A percentile compares a stretch with the other conserved stretches of the same genome.
Conservation (phyloP, 305 asterid species). For the Fraxinus platypoda region DNA sequence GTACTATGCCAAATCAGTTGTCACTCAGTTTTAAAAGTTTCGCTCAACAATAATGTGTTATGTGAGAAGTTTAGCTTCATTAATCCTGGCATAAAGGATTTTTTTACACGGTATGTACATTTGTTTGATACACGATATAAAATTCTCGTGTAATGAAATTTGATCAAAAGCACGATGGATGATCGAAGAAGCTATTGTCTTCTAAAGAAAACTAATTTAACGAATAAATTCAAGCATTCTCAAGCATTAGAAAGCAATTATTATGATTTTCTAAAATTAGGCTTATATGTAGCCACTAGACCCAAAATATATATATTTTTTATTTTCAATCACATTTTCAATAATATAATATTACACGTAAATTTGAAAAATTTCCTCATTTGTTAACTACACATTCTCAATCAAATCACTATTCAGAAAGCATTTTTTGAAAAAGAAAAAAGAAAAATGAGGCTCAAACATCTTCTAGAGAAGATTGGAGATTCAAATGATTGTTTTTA, state of each 20-base stretch:
- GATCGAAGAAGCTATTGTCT: neutral
- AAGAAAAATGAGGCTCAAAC: neutral
- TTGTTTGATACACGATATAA: neutral
- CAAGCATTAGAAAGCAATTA: neutral
- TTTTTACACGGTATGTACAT: neutral
- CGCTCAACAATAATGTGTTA: neutral
- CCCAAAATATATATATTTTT: too few species aligned
- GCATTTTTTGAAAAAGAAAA: neutral
- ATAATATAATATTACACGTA: too few species aligned
- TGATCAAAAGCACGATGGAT: neutral
- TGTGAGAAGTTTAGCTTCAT: neutral
- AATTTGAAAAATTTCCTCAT: too few species aligned
- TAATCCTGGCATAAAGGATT: neutral
- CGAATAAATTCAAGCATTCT: neutral
- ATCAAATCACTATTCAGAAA: neutral
- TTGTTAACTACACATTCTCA: too few species aligned
- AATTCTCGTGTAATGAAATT: neutral
- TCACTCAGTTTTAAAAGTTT: neutral
- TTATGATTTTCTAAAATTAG: neutral
- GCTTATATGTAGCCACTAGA: neutral
- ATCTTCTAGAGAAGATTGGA: neutral
- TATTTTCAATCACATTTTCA: too few species aligned
- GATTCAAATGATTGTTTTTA: neutral
- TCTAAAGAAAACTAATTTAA: neutral
- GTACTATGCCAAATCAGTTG: neutral